These are phyloP conservation scores for Fragosphaeria purpurea DNA, from an alignment of 2,329 filamentous ascomycete genomes.

Conservation along the genomic window DNA sequence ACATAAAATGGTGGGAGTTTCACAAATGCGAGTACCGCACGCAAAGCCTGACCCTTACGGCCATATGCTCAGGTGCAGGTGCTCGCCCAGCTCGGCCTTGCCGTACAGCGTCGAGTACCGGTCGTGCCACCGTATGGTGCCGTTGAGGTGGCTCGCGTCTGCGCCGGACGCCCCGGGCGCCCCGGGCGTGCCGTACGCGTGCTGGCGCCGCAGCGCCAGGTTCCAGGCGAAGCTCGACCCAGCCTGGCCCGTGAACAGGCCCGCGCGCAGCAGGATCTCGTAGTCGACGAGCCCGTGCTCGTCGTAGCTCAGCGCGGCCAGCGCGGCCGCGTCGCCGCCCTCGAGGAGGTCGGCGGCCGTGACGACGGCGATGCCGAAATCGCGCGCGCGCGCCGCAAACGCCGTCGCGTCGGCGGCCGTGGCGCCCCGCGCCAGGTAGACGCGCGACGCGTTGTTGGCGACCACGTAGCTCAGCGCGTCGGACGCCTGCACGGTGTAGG, in stretches of 20 bases:
- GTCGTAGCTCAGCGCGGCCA: slow-evolving; percentile 33
- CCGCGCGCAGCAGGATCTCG: slow-evolving; percentile 35
- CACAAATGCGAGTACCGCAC: no score
- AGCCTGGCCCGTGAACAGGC: slow-evolving; percentile 32
- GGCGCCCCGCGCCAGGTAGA: slow-evolving; percentile 35
- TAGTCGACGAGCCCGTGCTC: slow-evolving; percentile 41
- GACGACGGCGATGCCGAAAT: slow-evolving; percentile 28
- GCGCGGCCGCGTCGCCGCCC: slow-evolving; percentile 22
- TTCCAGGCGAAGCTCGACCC: slow-evolving; percentile 38
- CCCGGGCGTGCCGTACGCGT: slow-evolving; percentile 16
- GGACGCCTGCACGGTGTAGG: slow-evolving; percentile 23
- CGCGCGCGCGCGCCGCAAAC: slow-evolving; percentile 27
- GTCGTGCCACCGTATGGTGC: slow-evolving; percentile 23
- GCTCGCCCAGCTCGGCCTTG: slow-evolving; percentile 8
- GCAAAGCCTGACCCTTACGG: no score
- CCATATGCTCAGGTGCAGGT: slow-evolving; percentile 17
- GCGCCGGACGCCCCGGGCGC: no score
- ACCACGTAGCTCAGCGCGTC: slow-evolving; percentile 22
- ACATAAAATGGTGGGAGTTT: no score
- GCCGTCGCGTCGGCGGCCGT: slow-evolving; percentile 22
- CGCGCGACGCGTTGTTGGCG: slow-evolving; percentile 19
- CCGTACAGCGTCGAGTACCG: slow-evolving; percentile 23
- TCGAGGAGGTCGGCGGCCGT: slow-evolving; percentile 33
- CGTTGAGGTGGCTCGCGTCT: slow-evolving; percentile 6
- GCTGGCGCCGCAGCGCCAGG: slow-evolving; percentile 30